phyloP scores from a whole-genome alignment of 805 yeast species.

The Cyberlindnera subsufficiens region DNA sequence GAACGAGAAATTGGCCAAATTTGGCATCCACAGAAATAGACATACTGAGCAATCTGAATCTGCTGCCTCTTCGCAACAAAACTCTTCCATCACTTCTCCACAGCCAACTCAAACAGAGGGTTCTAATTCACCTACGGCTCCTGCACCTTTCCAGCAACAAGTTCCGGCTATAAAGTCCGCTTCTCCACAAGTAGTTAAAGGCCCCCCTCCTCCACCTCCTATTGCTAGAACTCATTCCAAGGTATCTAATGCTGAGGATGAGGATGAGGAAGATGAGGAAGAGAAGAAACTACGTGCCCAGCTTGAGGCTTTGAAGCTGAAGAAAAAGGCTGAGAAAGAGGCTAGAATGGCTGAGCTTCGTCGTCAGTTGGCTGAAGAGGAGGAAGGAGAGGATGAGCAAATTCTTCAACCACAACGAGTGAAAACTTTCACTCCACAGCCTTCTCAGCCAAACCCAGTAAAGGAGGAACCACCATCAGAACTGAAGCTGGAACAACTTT shows the following conservation, averaged over 20 bases:
- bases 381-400: slow-evolving; percentile 38
- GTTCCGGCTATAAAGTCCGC: slow-evolving; percentile 1
- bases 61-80: not conserved
- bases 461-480: slow-evolving; percentile 7
- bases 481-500: too few relatives aligned
- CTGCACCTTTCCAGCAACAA: not conserved
- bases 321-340: slow-evolving; percentile 54
- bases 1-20: slow-evolving; percentile 78
- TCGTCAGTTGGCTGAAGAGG: slow-evolving; percentile 51
- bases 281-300: slow-evolving; percentile 38
- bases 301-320: slow-evolving; percentile 36
- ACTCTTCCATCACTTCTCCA: slow-evolving; percentile 1
- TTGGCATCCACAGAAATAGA: slow-evolving; percentile 47
- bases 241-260: slow-evolving; percentile 17
- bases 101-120: slow-evolving; percentile 2
- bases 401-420: slow-evolving; percentile 9
- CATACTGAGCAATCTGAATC: slow-evolving; percentile 1
- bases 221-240: slow-evolving; percentile 3
- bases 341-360: slow-evolving; percentile 52
- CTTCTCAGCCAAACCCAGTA: slow-evolving; percentile 13
- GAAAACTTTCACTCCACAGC: slow-evolving; percentile 17
- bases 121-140: not conserved
- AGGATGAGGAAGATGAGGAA: slow-evolving; percentile 45
- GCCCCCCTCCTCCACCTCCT: slow-evolving; percentile 9
- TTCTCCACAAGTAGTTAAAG: slow-evolving; percentile 5